A percentile compares a stretch with the other conserved stretches of the same genome.
Evolutionary conservation across 192 early-diverging fungal species (phyloP).

Genomic region (Coemansia sp.): DNA sequence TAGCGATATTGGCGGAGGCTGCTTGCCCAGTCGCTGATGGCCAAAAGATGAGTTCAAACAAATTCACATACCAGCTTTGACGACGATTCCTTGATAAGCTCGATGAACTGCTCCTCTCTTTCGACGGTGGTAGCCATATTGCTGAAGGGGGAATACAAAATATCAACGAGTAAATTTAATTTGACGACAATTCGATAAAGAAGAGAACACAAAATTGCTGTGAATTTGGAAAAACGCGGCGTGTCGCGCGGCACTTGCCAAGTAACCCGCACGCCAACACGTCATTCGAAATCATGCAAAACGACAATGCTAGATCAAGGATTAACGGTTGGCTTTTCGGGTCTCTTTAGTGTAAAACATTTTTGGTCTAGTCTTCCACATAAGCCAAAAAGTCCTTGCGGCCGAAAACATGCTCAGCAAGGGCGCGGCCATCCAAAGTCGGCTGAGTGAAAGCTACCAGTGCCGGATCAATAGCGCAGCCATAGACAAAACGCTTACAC

Average conservation of each 20-base stretch:
- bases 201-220: slow-evolving; percentile 3
- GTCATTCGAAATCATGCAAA: neutral
- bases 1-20: neutral
- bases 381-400: slow-evolving; percentile 60
- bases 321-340: neutral
- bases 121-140: slow-evolving; percentile 48
- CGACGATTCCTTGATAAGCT: slow-evolving; percentile 44
- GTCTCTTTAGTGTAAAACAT: neutral
- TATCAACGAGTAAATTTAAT: neutral
- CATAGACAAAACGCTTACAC: slow-evolving; percentile 49
- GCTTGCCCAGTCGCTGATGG: neutral
- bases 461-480: slow-evolving; percentile 22
- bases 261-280: neutral
- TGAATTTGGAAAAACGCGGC: neutral
- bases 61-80: slow-evolving; percentile 38
- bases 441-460: slow-evolving; percentile 61
- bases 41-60: neutral
- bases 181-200: slow-evolving; percentile 8
- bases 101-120: slow-evolving; percentile 44
- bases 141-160: neutral
- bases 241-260: neutral
- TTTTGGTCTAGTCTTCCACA: slow-evolving; percentile 22
- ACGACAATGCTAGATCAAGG: neutral
- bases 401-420: slow-evolving; percentile 52
- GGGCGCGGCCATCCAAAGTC: slow-evolving; percentile 46